phyloP scores from a whole-genome alignment of 257 asterid species.

The Capsicum chinense region DNA sequence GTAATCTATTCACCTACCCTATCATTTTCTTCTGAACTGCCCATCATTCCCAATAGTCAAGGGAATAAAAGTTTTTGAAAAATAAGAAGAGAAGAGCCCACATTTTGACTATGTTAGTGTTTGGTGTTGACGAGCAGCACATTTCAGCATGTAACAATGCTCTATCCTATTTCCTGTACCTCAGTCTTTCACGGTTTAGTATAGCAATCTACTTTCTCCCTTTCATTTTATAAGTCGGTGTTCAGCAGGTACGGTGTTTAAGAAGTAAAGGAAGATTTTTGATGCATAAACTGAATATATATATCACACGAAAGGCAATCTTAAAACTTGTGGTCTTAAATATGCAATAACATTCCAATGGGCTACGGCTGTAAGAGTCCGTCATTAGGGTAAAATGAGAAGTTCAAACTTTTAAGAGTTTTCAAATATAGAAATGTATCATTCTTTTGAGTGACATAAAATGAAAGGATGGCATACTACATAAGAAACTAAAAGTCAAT shows the following conservation, averaged over 20 bases:
- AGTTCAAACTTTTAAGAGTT: not conserved
- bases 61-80: not conserved
- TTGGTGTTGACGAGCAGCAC: not conserved
- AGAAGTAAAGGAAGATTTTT: not conserved
- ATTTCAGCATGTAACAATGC: not conserved
- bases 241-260: not conserved
- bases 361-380: not conserved
- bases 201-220: not conserved
- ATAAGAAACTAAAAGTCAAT: not conserved
- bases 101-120: not conserved
- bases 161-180: not conserved
- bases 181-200: not conserved
- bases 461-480: not conserved
- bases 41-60: not conserved
- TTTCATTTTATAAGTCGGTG: not conserved
- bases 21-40: not conserved
- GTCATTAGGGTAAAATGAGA: constrained; percentile 3
- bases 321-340: not conserved
- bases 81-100: not conserved
- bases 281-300: not conserved
- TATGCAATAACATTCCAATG: not conserved
- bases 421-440: not conserved
- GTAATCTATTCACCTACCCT: not conserved
- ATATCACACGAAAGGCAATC: not conserved
- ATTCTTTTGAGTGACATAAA: not conserved